Percentiles rank a stretch among this genome's conserved stretches.
These are phyloP conservation scores for Aspergillus brunneoviolaceus DNA, from an alignment of 2,329 filamentous ascomycete species.

Conservation along the genomic window DNA sequence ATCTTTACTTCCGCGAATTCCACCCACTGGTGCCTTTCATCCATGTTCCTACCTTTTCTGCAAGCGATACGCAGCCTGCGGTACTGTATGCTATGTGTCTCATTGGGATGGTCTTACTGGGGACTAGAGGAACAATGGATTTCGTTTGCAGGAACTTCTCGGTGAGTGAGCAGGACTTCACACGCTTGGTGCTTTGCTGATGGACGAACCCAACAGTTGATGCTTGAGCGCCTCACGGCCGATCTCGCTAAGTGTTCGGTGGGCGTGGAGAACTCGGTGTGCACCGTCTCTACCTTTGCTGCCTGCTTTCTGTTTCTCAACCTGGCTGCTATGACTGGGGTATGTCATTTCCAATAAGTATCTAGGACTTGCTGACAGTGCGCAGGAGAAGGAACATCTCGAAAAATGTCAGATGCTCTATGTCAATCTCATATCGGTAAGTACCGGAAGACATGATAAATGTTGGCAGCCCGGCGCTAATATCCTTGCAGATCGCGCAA, in stretches of 20 bases:
- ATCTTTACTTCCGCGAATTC: conserved; percentile 56
- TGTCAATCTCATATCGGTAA: conserved; percentile 48
- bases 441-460: conserved; percentile 5
- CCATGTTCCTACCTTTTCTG: conserved; percentile 54
- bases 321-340: conserved; percentile 50
- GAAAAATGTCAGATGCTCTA: conserved; percentile 53
- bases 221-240: conserved; percentile 41
- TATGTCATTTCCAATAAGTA: conserved; percentile 13
- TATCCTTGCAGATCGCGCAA: conserved; percentile 40
- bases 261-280: conserved; percentile 40
- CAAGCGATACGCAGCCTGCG: conserved; percentile 48
- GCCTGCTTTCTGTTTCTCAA: conserved; percentile 51
- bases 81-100: conserved; percentile 55
- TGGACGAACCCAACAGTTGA: conserved; percentile 16
- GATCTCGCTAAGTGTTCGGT: conserved; percentile 47
- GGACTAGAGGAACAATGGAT: conserved; percentile 51
- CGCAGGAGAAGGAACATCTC: conserved; percentile 44
- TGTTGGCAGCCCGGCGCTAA: conserved; percentile 5
- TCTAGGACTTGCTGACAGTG: background rate
- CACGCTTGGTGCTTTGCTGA: conserved; percentile 12
- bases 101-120: conserved; percentile 53
- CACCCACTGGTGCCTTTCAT: conserved; percentile 55
- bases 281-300: conserved; percentile 49
- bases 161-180: conserved; percentile 20
- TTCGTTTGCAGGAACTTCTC: conserved; percentile 52